Conservation (phyloP, 2,329 filamentous ascomycete genomes). For the Talaromyces islandicus region DNA sequence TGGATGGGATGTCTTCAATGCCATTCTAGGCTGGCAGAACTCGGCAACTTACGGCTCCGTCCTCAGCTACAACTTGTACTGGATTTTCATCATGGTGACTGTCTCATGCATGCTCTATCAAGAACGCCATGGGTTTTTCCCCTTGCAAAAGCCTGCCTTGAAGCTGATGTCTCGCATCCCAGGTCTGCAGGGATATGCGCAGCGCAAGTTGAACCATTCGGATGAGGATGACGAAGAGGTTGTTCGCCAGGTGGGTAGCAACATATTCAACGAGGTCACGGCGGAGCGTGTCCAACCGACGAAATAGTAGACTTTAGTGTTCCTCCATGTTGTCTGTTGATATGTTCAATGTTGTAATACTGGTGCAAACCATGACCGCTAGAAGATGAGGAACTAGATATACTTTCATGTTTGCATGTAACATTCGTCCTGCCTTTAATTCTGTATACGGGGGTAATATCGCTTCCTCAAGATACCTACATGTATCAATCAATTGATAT, state of each 20-base stretch:
- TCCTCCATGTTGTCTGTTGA: too few species aligned
- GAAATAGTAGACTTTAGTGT: neutral
- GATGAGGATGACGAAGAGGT: constrained; percentile 13
- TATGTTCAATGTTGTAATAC: too few species aligned
- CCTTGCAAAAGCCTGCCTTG: constrained; percentile 15
- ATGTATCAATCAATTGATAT: too few species aligned
- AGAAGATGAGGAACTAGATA: too few species aligned
- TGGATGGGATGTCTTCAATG: constrained; percentile 84
- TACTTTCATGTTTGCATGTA: too few species aligned
- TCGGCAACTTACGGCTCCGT: constrained; percentile 83
- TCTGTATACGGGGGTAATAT: too few species aligned
- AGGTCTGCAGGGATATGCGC: constrained; percentile 15
- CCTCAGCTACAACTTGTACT: constrained; percentile 83
- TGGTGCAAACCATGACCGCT: too few species aligned
- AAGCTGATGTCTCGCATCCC: constrained; percentile 16
- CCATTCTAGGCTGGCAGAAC: constrained; percentile 81
- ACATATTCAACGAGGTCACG: constrained; percentile 1
- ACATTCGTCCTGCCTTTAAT: too few species aligned
- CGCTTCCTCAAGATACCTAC: too few species aligned
- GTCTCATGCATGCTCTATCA: constrained; percentile 51
- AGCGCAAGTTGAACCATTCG: constrained; percentile 12
- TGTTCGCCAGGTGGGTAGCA: constrained; percentile 11
- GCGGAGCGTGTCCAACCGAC: neutral
- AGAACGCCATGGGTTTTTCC: constrained; percentile 14
- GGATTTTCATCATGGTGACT: constrained; percentile 63